Percentiles rank a stretch among this genome's conserved stretches.
Evolutionary conservation across 169 alveolate species (phyloP).

Genomic region (Eimeria tenella): DNA sequence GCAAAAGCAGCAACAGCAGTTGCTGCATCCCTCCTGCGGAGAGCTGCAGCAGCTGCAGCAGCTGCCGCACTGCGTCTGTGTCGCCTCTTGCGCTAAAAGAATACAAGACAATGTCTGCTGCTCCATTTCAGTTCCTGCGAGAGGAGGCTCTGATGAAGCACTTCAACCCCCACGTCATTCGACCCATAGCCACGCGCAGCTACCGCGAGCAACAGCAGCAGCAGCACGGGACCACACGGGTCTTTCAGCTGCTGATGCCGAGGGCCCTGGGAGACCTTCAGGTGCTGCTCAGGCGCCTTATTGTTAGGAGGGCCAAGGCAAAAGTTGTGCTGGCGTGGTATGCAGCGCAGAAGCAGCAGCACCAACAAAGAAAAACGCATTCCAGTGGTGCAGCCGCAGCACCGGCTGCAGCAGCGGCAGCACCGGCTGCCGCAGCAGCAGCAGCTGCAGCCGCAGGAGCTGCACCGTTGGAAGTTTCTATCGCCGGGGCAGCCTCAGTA

Average conservation of each 20-base stretch:
- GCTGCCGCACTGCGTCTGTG: neutral
- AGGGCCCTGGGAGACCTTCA: conserved; percentile 54
- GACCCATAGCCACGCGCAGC: conserved; percentile 59
- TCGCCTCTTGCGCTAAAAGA: conserved; percentile 44
- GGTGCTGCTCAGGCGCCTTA: conserved; percentile 56
- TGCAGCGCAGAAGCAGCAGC: conserved; percentile 37
- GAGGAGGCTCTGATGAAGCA: conserved; percentile 72
- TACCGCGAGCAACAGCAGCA: conserved; percentile 24
- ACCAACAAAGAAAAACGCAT: neutral
- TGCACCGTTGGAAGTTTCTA: neutral
- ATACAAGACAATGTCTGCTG: conserved; percentile 65
- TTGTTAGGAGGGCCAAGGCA: conserved; percentile 24
- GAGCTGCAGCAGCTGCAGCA: conserved; percentile 27
- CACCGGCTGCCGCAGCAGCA: neutral
- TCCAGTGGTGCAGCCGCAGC: neutral
- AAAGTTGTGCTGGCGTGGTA: conserved; percentile 65
- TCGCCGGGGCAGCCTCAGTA: neutral
- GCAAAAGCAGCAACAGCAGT: neutral
- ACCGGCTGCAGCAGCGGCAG: conserved; percentile 13
- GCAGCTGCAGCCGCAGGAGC: neutral
- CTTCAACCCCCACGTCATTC: conserved; percentile 50
- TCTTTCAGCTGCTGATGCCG: conserved; percentile 68
- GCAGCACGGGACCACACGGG: neutral
- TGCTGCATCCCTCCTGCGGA: neutral
- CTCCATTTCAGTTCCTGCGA: conserved; percentile 65